Evolutionary conservation across 805 yeast species (phyloP).

Genomic region (Millerozyma acaciae): DNA sequence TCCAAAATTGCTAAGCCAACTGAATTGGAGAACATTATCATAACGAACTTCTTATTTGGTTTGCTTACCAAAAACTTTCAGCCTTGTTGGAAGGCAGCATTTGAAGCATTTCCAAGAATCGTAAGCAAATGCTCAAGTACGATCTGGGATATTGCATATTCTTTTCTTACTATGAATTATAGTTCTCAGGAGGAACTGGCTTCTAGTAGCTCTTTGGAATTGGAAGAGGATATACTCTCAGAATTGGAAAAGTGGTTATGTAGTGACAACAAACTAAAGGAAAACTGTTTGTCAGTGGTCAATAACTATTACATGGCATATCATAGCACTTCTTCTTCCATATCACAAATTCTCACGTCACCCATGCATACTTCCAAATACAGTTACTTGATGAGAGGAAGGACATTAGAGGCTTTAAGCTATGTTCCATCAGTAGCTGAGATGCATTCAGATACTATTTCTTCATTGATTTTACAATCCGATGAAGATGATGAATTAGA

Average conservation of each 20-base stretch:
- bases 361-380: slow-evolving; percentile 28
- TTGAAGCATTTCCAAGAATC: slow-evolving; percentile 53
- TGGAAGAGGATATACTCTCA: slow-evolving; percentile 9
- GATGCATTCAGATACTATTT: slow-evolving; percentile 48
- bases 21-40: slow-evolving; percentile 13
- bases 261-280: slow-evolving; percentile 42
- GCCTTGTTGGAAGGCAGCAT: slow-evolving; percentile 80
- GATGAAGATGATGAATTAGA: slow-evolving; percentile 20
- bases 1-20: slow-evolving; percentile 18
- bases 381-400: slow-evolving; percentile 48
- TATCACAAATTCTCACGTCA: slow-evolving; percentile 36
- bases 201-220: slow-evolving; percentile 2
- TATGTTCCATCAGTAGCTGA: slow-evolving; percentile 70
- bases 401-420: slow-evolving; percentile 54
- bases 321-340: too few species aligned
- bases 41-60: slow-evolving; percentile 50
- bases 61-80: slow-evolving; percentile 69
- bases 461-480: slow-evolving; percentile 51
- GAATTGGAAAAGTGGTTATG: slow-evolving; percentile 49
- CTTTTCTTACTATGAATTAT: slow-evolving; percentile 27
- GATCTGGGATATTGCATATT: slow-evolving; percentile 54
- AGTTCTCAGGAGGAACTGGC: slow-evolving; percentile 9
- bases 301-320: slow-evolving; percentile 25
- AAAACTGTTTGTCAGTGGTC: slow-evolving; percentile 30
- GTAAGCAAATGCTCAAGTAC: slow-evolving; percentile 23